Percentiles rank a stretch among this genome's conserved stretches.
Evolutionary conservation across 805 yeast species (phyloP).

Genomic region (Wickerhamomyces sydowiorum): DNA sequence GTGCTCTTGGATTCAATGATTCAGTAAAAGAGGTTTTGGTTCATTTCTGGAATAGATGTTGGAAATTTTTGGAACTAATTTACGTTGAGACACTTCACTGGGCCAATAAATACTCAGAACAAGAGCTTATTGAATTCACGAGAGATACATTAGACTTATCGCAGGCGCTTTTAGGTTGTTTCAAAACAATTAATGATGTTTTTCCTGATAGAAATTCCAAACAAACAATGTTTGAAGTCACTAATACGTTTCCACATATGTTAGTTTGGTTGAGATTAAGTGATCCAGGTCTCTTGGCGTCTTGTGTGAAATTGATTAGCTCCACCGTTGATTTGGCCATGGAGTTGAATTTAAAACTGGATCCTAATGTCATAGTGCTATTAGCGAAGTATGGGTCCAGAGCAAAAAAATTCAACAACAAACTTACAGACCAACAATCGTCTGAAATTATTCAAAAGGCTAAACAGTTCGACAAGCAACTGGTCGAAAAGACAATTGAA

Average conservation of each 20-base stretch:
- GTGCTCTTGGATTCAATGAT: constrained; percentile 20
- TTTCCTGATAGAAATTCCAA: constrained; percentile 17
- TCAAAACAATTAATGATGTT: constrained; percentile 37
- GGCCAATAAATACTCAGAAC: constrained; percentile 59
- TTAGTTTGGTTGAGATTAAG: constrained; percentile 80
- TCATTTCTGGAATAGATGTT: constrained; percentile 60
- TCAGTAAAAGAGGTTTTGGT: constrained; percentile 25
- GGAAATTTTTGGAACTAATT: constrained; percentile 69
- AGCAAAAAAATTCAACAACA: constrained; percentile 64
- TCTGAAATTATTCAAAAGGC: constrained; percentile 59
- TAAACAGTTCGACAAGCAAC: constrained; percentile 41
- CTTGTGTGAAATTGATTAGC: constrained; percentile 69
- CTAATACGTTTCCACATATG: constrained; percentile 61
- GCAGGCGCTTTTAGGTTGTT: constrained; percentile 60
- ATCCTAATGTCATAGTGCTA: constrained; percentile 44
- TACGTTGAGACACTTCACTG: constrained; percentile 65
- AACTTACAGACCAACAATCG: constrained; percentile 61
- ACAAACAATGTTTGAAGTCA: constrained; percentile 44
- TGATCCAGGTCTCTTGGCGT: constrained; percentile 63
- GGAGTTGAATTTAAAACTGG: constrained; percentile 46
- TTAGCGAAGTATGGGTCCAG: constrained; percentile 61
- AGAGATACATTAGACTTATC: constrained; percentile 82
- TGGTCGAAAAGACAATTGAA: constrained; percentile 48
- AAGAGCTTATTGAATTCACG: constrained; percentile 70
- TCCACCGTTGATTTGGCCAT: constrained; percentile 60